Base-by-base conservation (phyloP, 257 asterid species). In the Thymus mandschuricus region DNA sequence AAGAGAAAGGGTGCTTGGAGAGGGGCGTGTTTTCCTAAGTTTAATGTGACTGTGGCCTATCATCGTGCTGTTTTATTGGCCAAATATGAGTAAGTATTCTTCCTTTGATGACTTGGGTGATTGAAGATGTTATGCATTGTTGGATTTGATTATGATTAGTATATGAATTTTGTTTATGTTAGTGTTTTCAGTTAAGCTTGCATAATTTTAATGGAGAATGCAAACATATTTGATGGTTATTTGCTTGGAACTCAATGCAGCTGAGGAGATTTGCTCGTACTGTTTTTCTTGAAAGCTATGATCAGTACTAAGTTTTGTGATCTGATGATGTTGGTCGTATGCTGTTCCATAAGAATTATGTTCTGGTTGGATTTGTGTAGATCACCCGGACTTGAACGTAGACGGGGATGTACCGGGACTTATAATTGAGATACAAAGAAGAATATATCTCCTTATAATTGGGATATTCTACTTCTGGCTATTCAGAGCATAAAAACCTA, bases 1-100 rank as follows among this genome's bases (percentile, higher is more conserved):
- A 95, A 95, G 96, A 87, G 89, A 55, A 95, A 82, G 72, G 96
- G 98, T 10, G 97, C 99, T 57, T 95, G 99, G 99, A 90, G 88
- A 78, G 98, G 98, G 46, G 98, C 90, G 67, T 88, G 86, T 82
- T 95, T 88, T 65, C 97, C 99, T 0, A 89, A 81, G 63, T 95
- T 80, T 59, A 95, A 95, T 65, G 98, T 95, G 30, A 95, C 98
- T 1, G 91, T 95, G 44, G 97, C 82, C 33, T 95, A 92, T 80
- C 99, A 95, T 73, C 97, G 99, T 0, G 93, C 99, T 15, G 98
- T 95, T 77, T 78, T 95, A 83, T 89, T 95, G 54, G 96, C 97
- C 0, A 88, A 80, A 76, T 88, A 89, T 71, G 82, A 87, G 98
- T 95, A 78, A 81, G 98, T 75, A 1, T 30, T 66, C 43, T 69